Conservation (phyloP, 73 alveolate genomes). For the Paramecium tetraurelia region DNA sequence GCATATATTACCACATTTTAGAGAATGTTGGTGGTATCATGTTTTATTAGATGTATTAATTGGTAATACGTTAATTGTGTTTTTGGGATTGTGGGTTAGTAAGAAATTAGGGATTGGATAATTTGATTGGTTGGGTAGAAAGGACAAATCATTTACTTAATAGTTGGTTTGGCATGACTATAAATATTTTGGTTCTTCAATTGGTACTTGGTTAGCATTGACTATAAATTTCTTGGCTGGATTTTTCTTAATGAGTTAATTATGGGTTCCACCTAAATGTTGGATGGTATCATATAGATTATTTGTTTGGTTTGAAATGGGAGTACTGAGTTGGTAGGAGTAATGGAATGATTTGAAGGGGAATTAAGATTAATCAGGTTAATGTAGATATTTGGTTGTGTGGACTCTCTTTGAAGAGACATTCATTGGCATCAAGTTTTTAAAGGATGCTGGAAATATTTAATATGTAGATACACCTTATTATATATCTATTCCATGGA, state of each 20-base stretch:
- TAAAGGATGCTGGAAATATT: slow-evolving; percentile 77
- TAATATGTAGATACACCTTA: slow-evolving; percentile 60
- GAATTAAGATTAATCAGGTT: slow-evolving; percentile 67
- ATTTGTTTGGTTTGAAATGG: slow-evolving; percentile 79
- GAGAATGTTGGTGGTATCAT: slow-evolving; percentile 97
- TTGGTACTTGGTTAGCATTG: slow-evolving; percentile 67
- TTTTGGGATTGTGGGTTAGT: slow-evolving; percentile 55
- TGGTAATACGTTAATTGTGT: slow-evolving; percentile 78
- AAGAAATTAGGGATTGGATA: slow-evolving; percentile 62
- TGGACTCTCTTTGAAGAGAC: slow-evolving; percentile 71
- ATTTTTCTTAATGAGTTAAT: slow-evolving; percentile 77
- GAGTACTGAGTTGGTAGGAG: slow-evolving; percentile 76
- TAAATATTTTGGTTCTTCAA: slow-evolving; percentile 72
- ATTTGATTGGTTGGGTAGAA: slow-evolving; percentile 87
- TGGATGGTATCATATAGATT: slow-evolving; percentile 70
- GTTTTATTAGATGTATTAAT: slow-evolving; percentile 79
- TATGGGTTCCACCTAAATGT: slow-evolving; percentile 81
- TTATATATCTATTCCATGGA: slow-evolving; percentile 62
- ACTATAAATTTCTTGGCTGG: slow-evolving; percentile 76
- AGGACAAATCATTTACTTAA: slow-evolving; percentile 65
- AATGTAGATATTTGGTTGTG: slow-evolving; percentile 72
- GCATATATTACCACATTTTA: slow-evolving; percentile 84
- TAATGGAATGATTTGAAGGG: slow-evolving; percentile 72
- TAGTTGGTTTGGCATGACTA: slow-evolving; percentile 77
- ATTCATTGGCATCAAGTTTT: slow-evolving; percentile 68